A percentile compares a stretch with the other conserved stretches of the same genome.
These are phyloP conservation scores for Mucor ambiguus DNA, from an alignment of 371 early-diverging fungal species.

Conservation along the genomic window DNA sequence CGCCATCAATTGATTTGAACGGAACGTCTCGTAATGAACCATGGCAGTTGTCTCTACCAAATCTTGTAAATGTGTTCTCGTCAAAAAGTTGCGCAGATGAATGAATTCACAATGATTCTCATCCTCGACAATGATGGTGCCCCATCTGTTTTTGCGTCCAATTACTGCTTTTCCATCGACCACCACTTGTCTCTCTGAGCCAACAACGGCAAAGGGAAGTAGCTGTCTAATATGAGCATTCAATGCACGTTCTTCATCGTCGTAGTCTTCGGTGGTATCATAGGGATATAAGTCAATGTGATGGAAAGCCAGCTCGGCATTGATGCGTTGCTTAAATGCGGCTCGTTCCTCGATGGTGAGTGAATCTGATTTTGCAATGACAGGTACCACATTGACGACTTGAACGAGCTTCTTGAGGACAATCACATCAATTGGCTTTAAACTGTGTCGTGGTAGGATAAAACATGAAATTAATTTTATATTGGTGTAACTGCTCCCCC, in stretches of 20 bases:
- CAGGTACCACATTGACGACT: constrained; percentile 83
- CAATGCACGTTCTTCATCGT: constrained; percentile 72
- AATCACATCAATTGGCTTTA: constrained; percentile 81
- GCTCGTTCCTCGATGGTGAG: constrained; percentile 78
- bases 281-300: constrained; percentile 91
- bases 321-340: constrained; percentile 75
- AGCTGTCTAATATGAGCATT: constrained; percentile 73
- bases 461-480: constrained; percentile 13
- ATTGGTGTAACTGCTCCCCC: not conserved
- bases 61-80: constrained; percentile 84
- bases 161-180: constrained; percentile 81
- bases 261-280: constrained; percentile 74
- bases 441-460: constrained; percentile 30
- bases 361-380: constrained; percentile 87
- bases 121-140: constrained; percentile 72
- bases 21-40: constrained; percentile 90
- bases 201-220: constrained; percentile 86
- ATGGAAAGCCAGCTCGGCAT: constrained; percentile 92
- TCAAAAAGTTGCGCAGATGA: constrained; percentile 85
- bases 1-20: constrained; percentile 83
- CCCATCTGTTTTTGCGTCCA: constrained; percentile 70
- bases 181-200: constrained; percentile 79
- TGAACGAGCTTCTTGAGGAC: constrained; percentile 74
- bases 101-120: constrained; percentile 78
- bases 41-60: constrained; percentile 86